Evolutionary conservation across 768 basidiomycete species (phyloP), one percentile per base, ranked within the genome.

Genomic region (Tricholoma terreum): DNA sequence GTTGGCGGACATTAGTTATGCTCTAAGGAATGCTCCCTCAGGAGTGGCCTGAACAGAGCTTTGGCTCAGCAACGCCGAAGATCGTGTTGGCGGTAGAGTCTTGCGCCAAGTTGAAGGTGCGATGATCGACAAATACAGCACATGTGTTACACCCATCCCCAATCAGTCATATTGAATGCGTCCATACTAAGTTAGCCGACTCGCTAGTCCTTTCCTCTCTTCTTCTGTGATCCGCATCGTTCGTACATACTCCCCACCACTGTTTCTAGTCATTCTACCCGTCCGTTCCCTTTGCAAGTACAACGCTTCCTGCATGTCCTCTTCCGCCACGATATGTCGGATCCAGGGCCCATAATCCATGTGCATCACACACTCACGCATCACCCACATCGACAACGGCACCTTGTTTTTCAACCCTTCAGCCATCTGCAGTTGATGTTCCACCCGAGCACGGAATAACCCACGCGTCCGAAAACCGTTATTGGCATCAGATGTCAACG

Each of bases 331-430:
- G 68, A 95, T 88, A 58, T 73, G 65, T 57, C 86, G 76, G 50
- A 92, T 73, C 71, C 79, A 81, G 31, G 92, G 87, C 62, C 83
- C 72, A 71, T 91, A 89, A 49, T 95, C 90, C 65, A 86, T 68
- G 63, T 81, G 79, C 57, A 88, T 70, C 36, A 73, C 71, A 17
- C 66, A 65, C 49, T 79, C 74, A 11, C 80, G 77, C 65, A 82
- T 72, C 42, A 77, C 58, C 54, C 79, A 72, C 27, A 71, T 67
- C 17, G 74, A 68, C 53, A 72, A 66, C 15, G 77, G 76, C 60
- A 85, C 74, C 42, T 84, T 64, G 57, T 76, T 75, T 56, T 76
- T 73, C 62, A 90, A 69, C 64, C 80, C 78, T 57, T 72, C 67
- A 54, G 75, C 71, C 58, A 81, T 76, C 65, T 70, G 66, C 54